Evolutionary conservation across 352 stramenopile genomes (phyloP).

Genomic region (Aphanomyces euteiches): DNA sequence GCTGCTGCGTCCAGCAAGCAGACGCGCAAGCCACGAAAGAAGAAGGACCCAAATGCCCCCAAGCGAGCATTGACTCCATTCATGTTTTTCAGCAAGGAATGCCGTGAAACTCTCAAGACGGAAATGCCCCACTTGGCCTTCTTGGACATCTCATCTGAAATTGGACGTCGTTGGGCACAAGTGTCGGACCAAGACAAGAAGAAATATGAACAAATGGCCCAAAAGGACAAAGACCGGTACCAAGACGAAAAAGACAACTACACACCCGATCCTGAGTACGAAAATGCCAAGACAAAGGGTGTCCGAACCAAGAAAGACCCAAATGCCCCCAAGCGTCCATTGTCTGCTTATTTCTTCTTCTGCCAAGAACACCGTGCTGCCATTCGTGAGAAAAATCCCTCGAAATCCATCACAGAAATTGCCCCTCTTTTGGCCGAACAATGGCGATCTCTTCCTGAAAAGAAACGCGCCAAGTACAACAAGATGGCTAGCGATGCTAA

Average conservation of each 20-base stretch:
- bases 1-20: conserved; percentile 12
- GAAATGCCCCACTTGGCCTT: conserved; percentile 85
- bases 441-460: conserved; percentile 87
- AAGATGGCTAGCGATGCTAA: conserved; percentile 85
- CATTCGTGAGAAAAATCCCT: conserved; percentile 90
- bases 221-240: conserved; percentile 84
- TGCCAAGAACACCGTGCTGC: conserved; percentile 89
- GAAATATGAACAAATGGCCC: conserved; percentile 81
- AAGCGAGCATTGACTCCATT: conserved; percentile 88
- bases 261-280: conserved; percentile 78
- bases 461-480: conserved; percentile 89
- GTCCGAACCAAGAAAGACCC: conserved; percentile 86
- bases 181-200: conserved; percentile 59
- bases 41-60: conserved; percentile 90
- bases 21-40: conserved; percentile 53
- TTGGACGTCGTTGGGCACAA: conserved; percentile 78
- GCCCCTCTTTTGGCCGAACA: conserved; percentile 70
- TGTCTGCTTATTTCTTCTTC: conserved; percentile 95
- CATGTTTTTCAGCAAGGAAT: conserved; percentile 90
- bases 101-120: conserved; percentile 84
- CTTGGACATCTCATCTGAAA: conserved; percentile 82
- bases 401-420: conserved; percentile 93
- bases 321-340: conserved; percentile 90
- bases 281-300: conserved; percentile 50
- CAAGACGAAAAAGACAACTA: conserved; percentile 87